Evolutionary conservation across 768 basidiomycete species (phyloP).

Genomic region (Pleurotus platypus): DNA sequence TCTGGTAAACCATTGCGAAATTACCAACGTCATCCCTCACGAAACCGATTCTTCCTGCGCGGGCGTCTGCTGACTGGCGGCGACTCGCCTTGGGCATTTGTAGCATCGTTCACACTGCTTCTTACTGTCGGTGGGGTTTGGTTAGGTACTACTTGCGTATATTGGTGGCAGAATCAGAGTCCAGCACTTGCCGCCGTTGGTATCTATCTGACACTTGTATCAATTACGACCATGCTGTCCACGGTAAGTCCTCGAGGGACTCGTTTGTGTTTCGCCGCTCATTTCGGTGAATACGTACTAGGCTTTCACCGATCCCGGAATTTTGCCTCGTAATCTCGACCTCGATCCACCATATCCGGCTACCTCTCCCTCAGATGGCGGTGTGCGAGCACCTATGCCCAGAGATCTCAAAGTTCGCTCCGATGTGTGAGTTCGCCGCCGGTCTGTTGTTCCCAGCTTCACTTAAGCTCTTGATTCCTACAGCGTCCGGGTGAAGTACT

Average conservation of each 20-base stretch:
- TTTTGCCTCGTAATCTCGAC: conserved; percentile 85
- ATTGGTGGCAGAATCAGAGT: conserved; percentile 83
- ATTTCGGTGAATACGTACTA: conserved; percentile 20
- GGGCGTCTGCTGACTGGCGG: conserved; percentile 82
- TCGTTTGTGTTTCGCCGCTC: conserved; percentile 1
- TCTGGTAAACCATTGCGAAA: conserved; percentile 46
- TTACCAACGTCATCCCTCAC: conserved; percentile 64
- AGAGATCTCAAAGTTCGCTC: conserved; percentile 76
- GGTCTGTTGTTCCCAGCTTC: background rate
- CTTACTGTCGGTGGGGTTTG: conserved; percentile 73
- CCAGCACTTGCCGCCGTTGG: conserved; percentile 60
- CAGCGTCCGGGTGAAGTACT: conserved; percentile 92
- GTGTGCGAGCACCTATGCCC: conserved; percentile 62
- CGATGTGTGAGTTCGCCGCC: conserved; percentile 56
- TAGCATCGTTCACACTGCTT: conserved; percentile 57
- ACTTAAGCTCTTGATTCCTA: conserved; percentile 2
- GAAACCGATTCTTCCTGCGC: conserved; percentile 70
- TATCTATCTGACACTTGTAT: conserved; percentile 54
- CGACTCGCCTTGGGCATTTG: conserved; percentile 81
- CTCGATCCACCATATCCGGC: conserved; percentile 76
- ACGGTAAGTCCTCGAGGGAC: conserved; percentile 47
- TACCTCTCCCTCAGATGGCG: conserved; percentile 60
- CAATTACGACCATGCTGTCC: conserved; percentile 70
- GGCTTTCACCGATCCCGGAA: conserved; percentile 85
- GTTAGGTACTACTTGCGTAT: conserved; percentile 85